Conservation (phyloP, 2,329 filamentous ascomycete genomes). For the Fusarium continuum region DNA sequence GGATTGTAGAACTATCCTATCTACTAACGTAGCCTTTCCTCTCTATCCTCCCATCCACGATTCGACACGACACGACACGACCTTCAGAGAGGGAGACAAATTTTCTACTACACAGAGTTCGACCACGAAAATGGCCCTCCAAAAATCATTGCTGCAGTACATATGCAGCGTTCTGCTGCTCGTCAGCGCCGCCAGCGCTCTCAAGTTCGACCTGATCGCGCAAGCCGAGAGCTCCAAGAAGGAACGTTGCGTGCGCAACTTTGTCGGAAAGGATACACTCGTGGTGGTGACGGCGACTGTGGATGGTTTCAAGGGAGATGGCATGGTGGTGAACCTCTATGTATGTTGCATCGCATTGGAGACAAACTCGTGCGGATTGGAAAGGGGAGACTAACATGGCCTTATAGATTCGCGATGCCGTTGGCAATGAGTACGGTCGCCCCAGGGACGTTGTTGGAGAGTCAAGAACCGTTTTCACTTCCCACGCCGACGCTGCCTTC, state of each 20-base stretch:
- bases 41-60: constrained; percentile 20
- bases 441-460: constrained; percentile 93
- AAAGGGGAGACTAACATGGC: constrained; percentile 12
- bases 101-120: background rate
- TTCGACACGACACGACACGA: constrained; percentile 8
- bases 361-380: background rate
- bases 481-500: constrained; percentile 89
- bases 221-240: constrained; percentile 67
- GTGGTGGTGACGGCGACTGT: constrained; percentile 95
- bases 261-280: constrained; percentile 88
- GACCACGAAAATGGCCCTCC: constrained; percentile 56
- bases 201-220: constrained; percentile 93
- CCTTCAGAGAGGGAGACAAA: constrained; percentile 17
- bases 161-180: constrained; percentile 67
- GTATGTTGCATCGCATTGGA: constrained; percentile 61
- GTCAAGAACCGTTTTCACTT: constrained; percentile 92
- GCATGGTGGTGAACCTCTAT: constrained; percentile 92
- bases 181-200: constrained; percentile 66
- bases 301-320: constrained; percentile 87
- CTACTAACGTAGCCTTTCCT: constrained; percentile 40
- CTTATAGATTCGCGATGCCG: constrained; percentile 86
- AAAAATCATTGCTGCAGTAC: constrained; percentile 64
- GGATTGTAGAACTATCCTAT: constrained; percentile 33
- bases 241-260: constrained; percentile 95
- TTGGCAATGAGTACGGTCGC: constrained; percentile 94